phyloP scores from a whole-genome alignment of 2,329 filamentous ascomycete species.

The Ophiostoma perfectum region DNA sequence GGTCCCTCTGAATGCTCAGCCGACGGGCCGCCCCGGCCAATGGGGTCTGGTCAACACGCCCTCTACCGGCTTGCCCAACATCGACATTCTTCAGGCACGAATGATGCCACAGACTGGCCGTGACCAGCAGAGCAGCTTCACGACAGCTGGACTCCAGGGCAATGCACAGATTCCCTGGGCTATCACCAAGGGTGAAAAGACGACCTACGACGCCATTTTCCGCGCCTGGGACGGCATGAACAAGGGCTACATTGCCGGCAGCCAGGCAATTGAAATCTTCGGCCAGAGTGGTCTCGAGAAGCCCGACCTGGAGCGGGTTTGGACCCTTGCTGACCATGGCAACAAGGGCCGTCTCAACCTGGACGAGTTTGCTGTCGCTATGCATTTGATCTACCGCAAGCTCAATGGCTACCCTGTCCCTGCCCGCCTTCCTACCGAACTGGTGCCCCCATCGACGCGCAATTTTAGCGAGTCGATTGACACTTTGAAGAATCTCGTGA shows the following conservation, averaged over 20 bases:
- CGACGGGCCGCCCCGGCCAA: conserved; percentile 85
- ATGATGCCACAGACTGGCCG: conserved; percentile 97
- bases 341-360: conserved; percentile 93
- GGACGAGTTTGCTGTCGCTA: conserved; percentile 95
- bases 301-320: conserved; percentile 81
- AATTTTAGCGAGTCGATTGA: conserved; percentile 92
- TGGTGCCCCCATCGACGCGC: conserved; percentile 88
- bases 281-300: conserved; percentile 92
- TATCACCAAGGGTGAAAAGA: conserved; percentile 98
- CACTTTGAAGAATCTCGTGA: conserved; percentile 82
- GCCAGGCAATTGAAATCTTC: conserved; percentile 93
- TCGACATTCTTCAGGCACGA: conserved; percentile 82
- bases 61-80: conserved; percentile 81
- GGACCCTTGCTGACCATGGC: conserved; percentile 89
- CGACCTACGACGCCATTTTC: conserved; percentile 91
- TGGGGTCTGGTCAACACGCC: conserved; percentile 99
- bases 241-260: conserved; percentile 87
- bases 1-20: conserved; percentile 77
- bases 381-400: conserved; percentile 98
- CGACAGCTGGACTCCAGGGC: conserved; percentile 78
- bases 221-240: conserved; percentile 92
- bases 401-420: conserved; percentile 93
- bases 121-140: conserved; percentile 61
- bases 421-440: conserved; percentile 78
- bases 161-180: conserved; percentile 98